Evolutionary conservation across 768 basidiomycete species (phyloP).

Genomic region (Gloeophyllum trabeum): DNA sequence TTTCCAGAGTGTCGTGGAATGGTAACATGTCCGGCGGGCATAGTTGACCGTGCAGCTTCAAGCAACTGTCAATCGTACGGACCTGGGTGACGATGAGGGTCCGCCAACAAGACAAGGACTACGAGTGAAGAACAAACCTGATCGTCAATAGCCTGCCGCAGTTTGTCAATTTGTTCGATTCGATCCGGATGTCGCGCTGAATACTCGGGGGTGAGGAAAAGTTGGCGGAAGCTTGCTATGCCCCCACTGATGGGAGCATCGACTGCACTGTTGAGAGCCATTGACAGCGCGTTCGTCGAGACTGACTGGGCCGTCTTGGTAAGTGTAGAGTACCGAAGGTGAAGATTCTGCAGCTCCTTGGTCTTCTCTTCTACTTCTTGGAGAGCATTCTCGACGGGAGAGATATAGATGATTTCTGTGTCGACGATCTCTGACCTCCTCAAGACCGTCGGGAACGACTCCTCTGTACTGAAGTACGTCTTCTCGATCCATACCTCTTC

Average conservation of each 20-base stretch:
- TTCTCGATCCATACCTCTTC: conserved; percentile 87
- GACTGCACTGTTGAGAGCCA: conserved; percentile 79
- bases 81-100: conserved; percentile 30
- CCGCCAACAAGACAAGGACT: not conserved
- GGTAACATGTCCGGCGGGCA: conserved; percentile 83
- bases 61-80: conserved; percentile 71
- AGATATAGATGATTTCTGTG: conserved; percentile 62
- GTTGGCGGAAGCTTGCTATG: conserved; percentile 63
- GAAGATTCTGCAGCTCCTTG: conserved; percentile 59
- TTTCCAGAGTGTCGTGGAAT: conserved; percentile 86
- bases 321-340: conserved; percentile 64
- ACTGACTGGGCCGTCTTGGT: conserved; percentile 65
- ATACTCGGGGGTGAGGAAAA: conserved; percentile 68
- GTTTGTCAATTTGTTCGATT: conserved; percentile 56
- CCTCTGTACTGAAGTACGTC: conserved; percentile 77
- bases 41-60: conserved; percentile 72
- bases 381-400: conserved; percentile 77
- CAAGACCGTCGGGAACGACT: conserved; percentile 84
- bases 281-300: conserved; percentile 72
- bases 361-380: conserved; percentile 74
- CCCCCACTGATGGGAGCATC: conserved; percentile 76
- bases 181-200: conserved; percentile 57
- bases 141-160: conserved; percentile 69
- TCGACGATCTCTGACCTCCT: conserved; percentile 80
- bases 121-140: conserved; percentile 38